phyloP scores from a whole-genome alignment of 805 yeast species.

The Starmerella riodocensis region DNA sequence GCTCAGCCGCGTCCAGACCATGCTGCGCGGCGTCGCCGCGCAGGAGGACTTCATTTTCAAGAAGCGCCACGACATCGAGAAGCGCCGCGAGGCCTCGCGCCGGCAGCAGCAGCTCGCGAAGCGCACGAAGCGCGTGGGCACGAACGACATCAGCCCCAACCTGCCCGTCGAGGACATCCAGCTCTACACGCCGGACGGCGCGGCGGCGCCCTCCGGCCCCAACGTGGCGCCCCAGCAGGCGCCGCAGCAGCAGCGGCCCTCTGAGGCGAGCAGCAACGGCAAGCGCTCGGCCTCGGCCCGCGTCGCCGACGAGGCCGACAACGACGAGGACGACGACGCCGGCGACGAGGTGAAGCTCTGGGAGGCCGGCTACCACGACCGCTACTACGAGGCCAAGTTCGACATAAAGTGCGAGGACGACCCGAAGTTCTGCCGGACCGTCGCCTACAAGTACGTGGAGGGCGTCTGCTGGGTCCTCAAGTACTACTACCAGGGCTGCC shows the following conservation, averaged over 20 bases:
- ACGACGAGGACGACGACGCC: constrained; percentile 25
- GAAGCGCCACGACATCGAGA: constrained; percentile 54
- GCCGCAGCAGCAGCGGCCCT: neutral
- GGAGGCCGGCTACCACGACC: constrained; percentile 74
- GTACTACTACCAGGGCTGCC: constrained; percentile 94
- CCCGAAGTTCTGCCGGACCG: constrained; percentile 39
- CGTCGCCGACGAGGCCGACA: neutral
- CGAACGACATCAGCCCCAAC: constrained; percentile 32
- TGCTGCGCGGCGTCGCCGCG: constrained; percentile 49
- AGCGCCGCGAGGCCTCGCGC: constrained; percentile 44
- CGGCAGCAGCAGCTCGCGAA: constrained; percentile 16
- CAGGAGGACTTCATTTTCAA: constrained; percentile 72
- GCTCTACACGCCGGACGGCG: constrained; percentile 61
- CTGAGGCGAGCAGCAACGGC: neutral
- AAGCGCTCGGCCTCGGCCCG: neutral
- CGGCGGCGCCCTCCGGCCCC: constrained; percentile 33
- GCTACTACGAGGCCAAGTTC: constrained; percentile 74
- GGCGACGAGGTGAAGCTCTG: constrained; percentile 49
- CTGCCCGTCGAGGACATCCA: constrained; percentile 61
- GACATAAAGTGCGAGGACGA: constrained; percentile 39
- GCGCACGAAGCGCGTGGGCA: constrained; percentile 23
- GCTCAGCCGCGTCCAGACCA: constrained; percentile 57
- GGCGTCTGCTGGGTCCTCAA: constrained; percentile 95
- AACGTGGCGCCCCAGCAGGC: neutral
- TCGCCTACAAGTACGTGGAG: constrained; percentile 67